Conservation (phyloP, 805 yeast species). For the Ogataea methanolica region DNA sequence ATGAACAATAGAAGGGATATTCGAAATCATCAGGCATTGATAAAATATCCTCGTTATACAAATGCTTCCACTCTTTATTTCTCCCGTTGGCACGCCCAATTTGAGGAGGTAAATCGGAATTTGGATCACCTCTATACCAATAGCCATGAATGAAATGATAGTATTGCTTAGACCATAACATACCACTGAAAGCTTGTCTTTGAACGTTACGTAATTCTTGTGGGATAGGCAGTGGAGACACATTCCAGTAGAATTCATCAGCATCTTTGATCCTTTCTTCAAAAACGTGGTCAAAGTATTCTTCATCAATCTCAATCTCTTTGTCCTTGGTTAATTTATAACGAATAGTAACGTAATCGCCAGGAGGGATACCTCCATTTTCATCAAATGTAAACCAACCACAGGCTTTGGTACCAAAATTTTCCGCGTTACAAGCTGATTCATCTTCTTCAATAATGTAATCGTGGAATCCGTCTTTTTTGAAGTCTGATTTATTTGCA, state of each 20-base stretch:
- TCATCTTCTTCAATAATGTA: conserved; percentile 57
- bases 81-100: conserved; percentile 80
- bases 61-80: conserved; percentile 83
- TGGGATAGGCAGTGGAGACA: conserved; percentile 78
- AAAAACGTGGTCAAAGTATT: conserved; percentile 63
- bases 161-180: conserved; percentile 90
- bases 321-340: conserved; percentile 48
- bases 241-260: conserved; percentile 86
- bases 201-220: conserved; percentile 78
- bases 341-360: conserved; percentile 81
- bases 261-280: conserved; percentile 79
- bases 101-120: conserved; percentile 70
- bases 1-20: conserved; percentile 92
- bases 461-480: conserved; percentile 92
- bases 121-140: conserved; percentile 86
- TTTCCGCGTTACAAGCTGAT: conserved; percentile 64
- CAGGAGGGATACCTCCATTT: conserved; percentile 76
- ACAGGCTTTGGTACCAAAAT: conserved; percentile 75
- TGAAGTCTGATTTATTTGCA: conserved; percentile 53
- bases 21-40: conserved; percentile 96
- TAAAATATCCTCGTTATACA: conserved; percentile 81
- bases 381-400: conserved; percentile 80
- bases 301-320: conserved; percentile 55
- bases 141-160: conserved; percentile 80
- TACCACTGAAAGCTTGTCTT: conserved; percentile 91